These are phyloP conservation scores for Tausonia pullulans DNA, from an alignment of 1,284 basidiomycete species.

Conservation along the genomic window DNA sequence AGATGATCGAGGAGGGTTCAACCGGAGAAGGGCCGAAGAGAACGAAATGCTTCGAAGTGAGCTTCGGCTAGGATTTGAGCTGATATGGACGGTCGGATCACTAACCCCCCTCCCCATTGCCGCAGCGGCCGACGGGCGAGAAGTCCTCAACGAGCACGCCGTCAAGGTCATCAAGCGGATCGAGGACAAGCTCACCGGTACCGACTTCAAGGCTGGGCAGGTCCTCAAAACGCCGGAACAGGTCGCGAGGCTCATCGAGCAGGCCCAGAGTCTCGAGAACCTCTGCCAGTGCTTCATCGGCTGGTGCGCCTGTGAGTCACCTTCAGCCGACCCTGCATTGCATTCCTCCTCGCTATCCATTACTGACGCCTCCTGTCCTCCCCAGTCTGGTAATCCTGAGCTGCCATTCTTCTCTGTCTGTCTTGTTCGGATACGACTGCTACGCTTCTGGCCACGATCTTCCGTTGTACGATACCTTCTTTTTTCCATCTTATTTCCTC, in stretches of 20 bases:
- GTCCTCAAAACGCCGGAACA: conserved; percentile 62
- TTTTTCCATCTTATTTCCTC: too few species aligned
- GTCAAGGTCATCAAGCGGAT: conserved; percentile 85
- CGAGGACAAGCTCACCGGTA: conserved; percentile 80
- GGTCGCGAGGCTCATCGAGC: conserved; percentile 79
- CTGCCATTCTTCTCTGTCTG: too few species aligned
- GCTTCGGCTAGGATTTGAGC: conserved; percentile 7
- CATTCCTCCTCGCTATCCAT: too few species aligned
- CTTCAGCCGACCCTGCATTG: background rate
- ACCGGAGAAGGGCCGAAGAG: conserved; percentile 31
- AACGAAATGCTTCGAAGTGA: conserved; percentile 35
- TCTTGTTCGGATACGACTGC: too few species aligned
- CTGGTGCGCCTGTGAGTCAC: conserved; percentile 47
- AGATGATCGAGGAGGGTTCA: conserved; percentile 19
- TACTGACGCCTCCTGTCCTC: too few species aligned
- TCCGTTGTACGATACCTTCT: too few species aligned
- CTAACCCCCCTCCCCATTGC: background rate
- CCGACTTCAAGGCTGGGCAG: conserved; percentile 77
- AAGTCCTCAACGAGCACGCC: conserved; percentile 81
- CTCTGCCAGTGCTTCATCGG: conserved; percentile 92
- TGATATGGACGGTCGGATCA: too few species aligned
- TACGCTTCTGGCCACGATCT: too few species aligned
- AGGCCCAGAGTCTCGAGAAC: conserved; percentile 84
- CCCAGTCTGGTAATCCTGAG: too few species aligned
- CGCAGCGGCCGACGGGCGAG: conserved; percentile 42